These are phyloP conservation scores for Candida tetrigidarum DNA, from an alignment of 1,139 yeast genomes.

Conservation along the genomic window DNA sequence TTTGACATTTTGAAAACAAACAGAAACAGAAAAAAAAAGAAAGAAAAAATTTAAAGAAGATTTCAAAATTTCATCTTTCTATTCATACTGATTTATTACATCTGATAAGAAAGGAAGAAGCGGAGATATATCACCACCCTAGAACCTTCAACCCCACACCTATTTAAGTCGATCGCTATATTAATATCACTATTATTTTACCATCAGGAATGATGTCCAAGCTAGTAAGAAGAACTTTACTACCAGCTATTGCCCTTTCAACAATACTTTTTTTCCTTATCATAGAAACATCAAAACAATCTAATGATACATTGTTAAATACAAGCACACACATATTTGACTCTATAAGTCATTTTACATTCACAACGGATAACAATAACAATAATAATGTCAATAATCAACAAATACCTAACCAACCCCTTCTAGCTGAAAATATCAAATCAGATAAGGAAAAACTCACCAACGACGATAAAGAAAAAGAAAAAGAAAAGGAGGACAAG, in stretches of 20 bases:
- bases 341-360: slow-evolving; percentile 23
- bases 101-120: too few relatives aligned
- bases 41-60: neutral
- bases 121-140: too few relatives aligned
- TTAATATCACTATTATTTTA: neutral
- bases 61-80: too few relatives aligned
- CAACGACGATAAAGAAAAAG: neutral
- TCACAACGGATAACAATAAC: slow-evolving; percentile 7
- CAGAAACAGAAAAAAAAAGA: neutral
- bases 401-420: slow-evolving; percentile 8
- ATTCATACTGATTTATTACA: too few relatives aligned
- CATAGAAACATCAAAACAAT: slow-evolving; percentile 11
- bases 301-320: slow-evolving; percentile 13
- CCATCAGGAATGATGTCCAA: slow-evolving; percentile 12
- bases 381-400: neutral
- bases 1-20: too few relatives aligned
- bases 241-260: slow-evolving; percentile 13
- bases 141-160: neutral
- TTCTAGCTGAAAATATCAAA: neutral
- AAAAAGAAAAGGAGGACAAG: slow-evolving; percentile 6
- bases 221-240: slow-evolving; percentile 15
- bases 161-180: neutral
- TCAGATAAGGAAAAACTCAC: neutral
- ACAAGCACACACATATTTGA: slow-evolving; percentile 23
- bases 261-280: slow-evolving; percentile 13